A percentile compares a stretch with the other conserved stretches of the same genome.
Evolutionary conservation across 345 rosid species (phyloP).

Genomic region (Ceriops tagal): DNA sequence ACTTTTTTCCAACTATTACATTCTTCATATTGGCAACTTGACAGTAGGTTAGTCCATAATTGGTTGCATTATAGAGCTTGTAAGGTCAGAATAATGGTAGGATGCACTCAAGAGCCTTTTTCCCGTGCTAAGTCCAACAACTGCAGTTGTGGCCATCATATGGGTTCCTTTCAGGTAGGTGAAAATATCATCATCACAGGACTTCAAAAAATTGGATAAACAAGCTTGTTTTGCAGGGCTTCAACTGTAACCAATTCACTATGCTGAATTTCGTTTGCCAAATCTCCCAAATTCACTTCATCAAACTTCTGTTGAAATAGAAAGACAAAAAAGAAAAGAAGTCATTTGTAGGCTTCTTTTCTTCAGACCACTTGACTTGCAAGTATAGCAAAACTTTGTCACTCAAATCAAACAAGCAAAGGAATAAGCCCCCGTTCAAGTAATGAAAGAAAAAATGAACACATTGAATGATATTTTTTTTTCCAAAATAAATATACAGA

Average conservation of each 20-base stretch:
- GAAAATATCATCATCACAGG: conserved; percentile 35
- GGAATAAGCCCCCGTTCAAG: no score
- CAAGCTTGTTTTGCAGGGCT: conserved; percentile 13
- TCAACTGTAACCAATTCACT: conserved; percentile 9
- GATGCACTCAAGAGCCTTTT: conserved; percentile 74
- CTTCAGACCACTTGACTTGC: no score
- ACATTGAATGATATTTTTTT: no score
- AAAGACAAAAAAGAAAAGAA: neutral
- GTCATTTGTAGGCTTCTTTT: no score
- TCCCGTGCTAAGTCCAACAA: conserved; percentile 69
- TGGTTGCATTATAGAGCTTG: conserved; percentile 38
- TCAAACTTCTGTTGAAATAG: conserved; percentile 14
- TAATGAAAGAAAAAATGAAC: no score
- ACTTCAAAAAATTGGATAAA: conserved; percentile 21
- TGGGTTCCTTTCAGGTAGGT: conserved; percentile 21
- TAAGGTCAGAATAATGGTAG: conserved; percentile 48
- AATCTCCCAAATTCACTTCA: conserved; percentile 11
- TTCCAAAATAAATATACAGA: no score
- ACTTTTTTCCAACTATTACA: conserved; percentile 43
- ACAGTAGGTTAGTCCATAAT: conserved; percentile 38
- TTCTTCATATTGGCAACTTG: conserved; percentile 42
- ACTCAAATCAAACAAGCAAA: no score
- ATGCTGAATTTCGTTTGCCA: conserved; percentile 3
- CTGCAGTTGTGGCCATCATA: conserved; percentile 82
- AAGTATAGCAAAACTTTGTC: no score